Percentiles rank a stretch among this genome's conserved stretches.
phyloP scores from a whole-genome alignment of 768 basidiomycete genomes.

The Pluteus cervinus region DNA sequence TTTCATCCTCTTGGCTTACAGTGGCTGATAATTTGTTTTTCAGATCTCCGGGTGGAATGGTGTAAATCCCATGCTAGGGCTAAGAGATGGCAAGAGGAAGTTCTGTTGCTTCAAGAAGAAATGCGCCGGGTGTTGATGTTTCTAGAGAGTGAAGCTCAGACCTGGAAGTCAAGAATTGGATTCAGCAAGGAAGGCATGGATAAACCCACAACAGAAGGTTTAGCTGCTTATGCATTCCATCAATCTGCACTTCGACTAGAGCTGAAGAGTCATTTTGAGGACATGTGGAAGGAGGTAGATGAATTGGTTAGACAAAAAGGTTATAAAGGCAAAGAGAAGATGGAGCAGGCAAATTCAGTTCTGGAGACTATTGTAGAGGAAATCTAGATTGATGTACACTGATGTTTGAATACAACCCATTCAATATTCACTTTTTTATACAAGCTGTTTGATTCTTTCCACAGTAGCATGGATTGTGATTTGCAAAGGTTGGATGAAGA shows the following conservation, averaged over 20 bases:
- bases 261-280: constrained; percentile 2
- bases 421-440: too few species aligned
- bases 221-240: constrained; percentile 7
- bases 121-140: constrained; percentile 13
- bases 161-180: too few species aligned
- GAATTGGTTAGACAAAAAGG: constrained; percentile 2
- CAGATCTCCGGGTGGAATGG: constrained; percentile 17
- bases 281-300: constrained; percentile 2
- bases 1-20: neutral
- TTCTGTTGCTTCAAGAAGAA: constrained; percentile 16
- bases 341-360: too few species aligned
- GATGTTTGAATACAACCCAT: too few species aligned
- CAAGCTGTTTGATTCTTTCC: too few species aligned
- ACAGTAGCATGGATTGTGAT: too few species aligned
- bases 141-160: constrained; percentile 10
- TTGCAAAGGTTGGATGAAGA: too few species aligned
- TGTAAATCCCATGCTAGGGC: constrained; percentile 14
- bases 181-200: constrained; percentile 4
- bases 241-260: constrained; percentile 6
- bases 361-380: too few species aligned
- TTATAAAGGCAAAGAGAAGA: too few species aligned
- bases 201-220: constrained; percentile 5
- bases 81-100: constrained; percentile 16
- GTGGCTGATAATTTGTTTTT: neutral
- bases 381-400: too few species aligned